Evolutionary conservation across 2,329 filamentous ascomycete species (phyloP), one percentile per base, ranked within the genome.

Genomic region (Epichloe amarillans): DNA sequence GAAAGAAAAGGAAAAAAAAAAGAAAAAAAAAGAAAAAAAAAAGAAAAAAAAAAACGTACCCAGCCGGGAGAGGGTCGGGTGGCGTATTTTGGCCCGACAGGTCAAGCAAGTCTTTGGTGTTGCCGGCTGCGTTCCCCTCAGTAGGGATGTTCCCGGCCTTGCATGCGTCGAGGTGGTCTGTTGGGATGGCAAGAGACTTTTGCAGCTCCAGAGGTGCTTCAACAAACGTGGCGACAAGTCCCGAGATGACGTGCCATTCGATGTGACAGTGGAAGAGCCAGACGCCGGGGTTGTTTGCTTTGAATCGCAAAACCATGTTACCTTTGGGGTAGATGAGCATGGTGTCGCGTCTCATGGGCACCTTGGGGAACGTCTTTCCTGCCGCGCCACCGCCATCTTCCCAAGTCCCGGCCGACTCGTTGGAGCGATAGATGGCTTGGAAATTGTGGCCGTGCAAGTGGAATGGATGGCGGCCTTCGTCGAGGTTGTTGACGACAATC

Each of bases 191-290:
- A 37, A 84, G 57, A 0, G 65, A 69, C 53, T 76, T 64, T 60
- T 89, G 85, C 0, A 93, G 61, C 17, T 79, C 73, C 3, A 74
- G 61, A 0, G 82, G 82, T 0, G 78, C 76, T 64, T 84, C 82
- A 54, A 85, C 65, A 55, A 87, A 76, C 1, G 79, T 81, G 23
- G 80, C 76, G 3, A 80, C 70, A 2, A 88, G 71, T n/a, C 84
- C 84, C 3, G 79, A 80, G 1, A 75, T 68, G 52, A 86, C 71
- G 61, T 88, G 84, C 84, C 84, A 91, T 61, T 87, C 84, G 49
- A 90, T 83, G 62, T 91, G 86, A 66, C 86, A 90, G 66, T 89
- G 86, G 69, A 89, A 86, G 4, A 85, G 64, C 82, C 82, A 86
- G 21, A 85, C 70, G 38, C 82, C 82, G 11, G 83, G 80, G 56